Conservation (phyloP, 2,329 filamentous ascomycete species). For the Orbilia quercus region DNA sequence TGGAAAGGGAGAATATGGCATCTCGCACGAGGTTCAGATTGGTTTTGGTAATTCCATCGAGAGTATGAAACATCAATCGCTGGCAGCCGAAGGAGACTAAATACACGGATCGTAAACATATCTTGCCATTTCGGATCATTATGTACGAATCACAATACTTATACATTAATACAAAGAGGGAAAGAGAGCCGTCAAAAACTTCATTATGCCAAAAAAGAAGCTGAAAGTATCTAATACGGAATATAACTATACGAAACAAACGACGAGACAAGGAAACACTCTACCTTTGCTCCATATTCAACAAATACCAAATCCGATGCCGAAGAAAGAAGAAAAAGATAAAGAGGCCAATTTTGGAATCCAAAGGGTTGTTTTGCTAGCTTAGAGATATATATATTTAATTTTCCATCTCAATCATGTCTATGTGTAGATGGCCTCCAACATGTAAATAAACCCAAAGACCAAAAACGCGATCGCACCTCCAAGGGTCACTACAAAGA, state of each 20-base stretch:
- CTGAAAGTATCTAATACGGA: constrained; percentile 18
- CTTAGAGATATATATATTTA: too few species aligned
- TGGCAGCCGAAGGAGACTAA: neutral
- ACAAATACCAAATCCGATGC: constrained; percentile 11
- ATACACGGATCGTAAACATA: neutral
- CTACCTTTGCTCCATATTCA: constrained; percentile 35
- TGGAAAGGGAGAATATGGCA: too few species aligned
- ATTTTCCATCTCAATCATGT: constrained; percentile 6
- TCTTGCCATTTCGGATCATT: constrained; percentile 25
- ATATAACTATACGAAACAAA: neutral
- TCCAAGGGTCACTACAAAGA: constrained; percentile 76
- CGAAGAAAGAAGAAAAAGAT: constrained; percentile 8
- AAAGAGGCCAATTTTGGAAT: constrained; percentile 13
- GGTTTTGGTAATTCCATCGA: neutral
- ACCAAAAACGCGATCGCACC: constrained; percentile 89
- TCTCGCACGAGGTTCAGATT: too few species aligned
- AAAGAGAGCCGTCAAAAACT: constrained; percentile 13
- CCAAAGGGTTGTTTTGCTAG: constrained; percentile 18
- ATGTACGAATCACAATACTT: constrained; percentile 48
- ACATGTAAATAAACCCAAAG: constrained; percentile 90
- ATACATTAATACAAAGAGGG: constrained; percentile 46
- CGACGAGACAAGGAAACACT: constrained; percentile 10
- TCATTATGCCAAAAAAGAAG: constrained; percentile 3
- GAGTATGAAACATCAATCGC: neutral
- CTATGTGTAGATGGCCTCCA: constrained; percentile 75